Conservation (phyloP, 2,329 filamentous ascomycete species). For the Fusarium mundagurra region DNA sequence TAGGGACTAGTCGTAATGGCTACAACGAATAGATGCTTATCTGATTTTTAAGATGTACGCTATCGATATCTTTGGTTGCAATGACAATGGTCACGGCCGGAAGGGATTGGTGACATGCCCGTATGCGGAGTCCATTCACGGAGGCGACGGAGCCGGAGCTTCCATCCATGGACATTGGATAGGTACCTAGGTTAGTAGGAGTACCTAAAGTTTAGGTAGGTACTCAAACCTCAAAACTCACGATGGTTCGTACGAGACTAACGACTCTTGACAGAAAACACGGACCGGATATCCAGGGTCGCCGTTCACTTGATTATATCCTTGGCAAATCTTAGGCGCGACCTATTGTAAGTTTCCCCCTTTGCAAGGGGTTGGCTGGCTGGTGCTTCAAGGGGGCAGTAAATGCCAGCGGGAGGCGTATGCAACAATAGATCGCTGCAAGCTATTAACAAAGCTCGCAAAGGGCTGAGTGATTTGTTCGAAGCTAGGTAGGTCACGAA, state of each 20-base stretch:
- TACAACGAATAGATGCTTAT: constrained; percentile 12
- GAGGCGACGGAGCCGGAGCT: constrained; percentile 14
- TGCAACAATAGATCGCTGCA: constrained; percentile 6
- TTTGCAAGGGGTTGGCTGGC: constrained; percentile 34
- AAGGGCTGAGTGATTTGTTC: background rate
- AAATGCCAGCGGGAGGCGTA: constrained; percentile 36
- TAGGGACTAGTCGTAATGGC: constrained; percentile 16
- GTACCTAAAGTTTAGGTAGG: background rate
- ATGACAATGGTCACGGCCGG: constrained; percentile 22
- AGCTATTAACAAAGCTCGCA: constrained; percentile 13
- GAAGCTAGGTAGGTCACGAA: background rate
- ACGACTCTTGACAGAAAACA: constrained; percentile 7
- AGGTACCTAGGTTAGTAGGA: background rate
- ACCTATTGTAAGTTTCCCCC: constrained; percentile 27
- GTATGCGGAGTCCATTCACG: constrained; percentile 17
- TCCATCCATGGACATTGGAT: background rate
- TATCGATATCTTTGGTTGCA: constrained; percentile 22
- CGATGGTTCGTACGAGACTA: background rate
- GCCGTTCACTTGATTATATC: constrained; percentile 2
- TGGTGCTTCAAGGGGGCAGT: constrained; percentile 35
- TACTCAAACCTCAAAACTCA: background rate
- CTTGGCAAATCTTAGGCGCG: constrained; percentile 34
- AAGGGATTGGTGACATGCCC: constrained; percentile 7
- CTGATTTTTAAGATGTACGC: constrained; percentile 1
- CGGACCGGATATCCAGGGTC: background rate